Base-by-base conservation (phyloP, 495 filamentous ascomycete genomes). In the Parathielavia appendiculata region DNA sequence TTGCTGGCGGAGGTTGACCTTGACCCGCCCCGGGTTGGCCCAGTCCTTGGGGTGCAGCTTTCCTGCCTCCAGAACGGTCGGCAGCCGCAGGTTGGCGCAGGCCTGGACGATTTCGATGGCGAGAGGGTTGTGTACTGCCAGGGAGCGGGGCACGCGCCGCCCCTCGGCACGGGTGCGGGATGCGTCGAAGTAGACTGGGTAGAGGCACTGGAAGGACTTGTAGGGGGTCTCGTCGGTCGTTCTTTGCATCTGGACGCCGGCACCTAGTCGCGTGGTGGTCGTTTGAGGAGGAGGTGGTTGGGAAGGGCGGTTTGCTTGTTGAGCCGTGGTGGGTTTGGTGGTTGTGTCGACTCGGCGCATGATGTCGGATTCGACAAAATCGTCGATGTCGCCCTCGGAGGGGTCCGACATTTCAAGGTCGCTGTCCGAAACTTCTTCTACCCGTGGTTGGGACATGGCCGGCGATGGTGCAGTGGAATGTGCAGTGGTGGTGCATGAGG, bases 31-130 rank as follows among this genome's bases (percentile, higher is more conserved):
- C 13, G 93, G 93, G 74, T 98, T 98, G 36, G 86, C 87, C 93
- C 93, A 98, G 74, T 98, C 93, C 73, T 92, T 91, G 0, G 93
- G 93, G 75, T 98, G 93, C 46, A 85, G 77, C 75, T 96, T 96
- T 63, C 86, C 87, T 0, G 92, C 91, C 71, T 98, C 93, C 70
- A 96, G 86, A 6, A 91, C 86, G 34, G 86, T 84, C 32, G 83
- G 80, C 57, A 97, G 71, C 6, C 87, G 84, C 43, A 97, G 76
- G 58, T 73, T 72, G 19, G 85, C 83, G 65, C 87, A 89, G 0
- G 92, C 93, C 60, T 91, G 85, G 35, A 90, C 89, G 68, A 98
- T 92, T 62, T 92, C 90, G 54, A 90, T 79, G 8, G 93, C 93
- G 17, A 98, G 77, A 26, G 93, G 93, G 74, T 95, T 96, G 47